Evolutionary conservation across 1,284 basidiomycete species (phyloP).

Genomic region (Ganoderma meredithae): DNA sequence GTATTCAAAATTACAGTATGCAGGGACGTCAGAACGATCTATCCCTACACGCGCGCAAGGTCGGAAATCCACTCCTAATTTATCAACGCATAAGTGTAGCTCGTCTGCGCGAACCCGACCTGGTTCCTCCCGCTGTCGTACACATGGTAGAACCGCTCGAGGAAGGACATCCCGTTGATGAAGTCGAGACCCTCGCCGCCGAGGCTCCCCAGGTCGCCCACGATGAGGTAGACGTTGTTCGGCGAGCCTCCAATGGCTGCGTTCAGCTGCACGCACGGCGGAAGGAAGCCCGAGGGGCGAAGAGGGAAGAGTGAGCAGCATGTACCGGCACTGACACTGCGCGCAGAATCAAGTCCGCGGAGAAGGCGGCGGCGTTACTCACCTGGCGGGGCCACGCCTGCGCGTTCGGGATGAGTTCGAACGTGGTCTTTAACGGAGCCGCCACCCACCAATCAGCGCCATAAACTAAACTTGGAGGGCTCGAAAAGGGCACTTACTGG

Average conservation of each 20-base stretch:
- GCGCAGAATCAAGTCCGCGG: not conserved
- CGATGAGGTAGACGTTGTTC: conserved; percentile 39
- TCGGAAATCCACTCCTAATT: conserved; percentile 40
- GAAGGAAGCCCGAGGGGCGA: not conserved
- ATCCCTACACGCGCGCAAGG: not conserved
- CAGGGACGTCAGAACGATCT: not conserved
- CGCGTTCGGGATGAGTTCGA: conserved; percentile 24
- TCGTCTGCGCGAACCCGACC: conserved; percentile 54
- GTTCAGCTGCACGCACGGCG: conserved; percentile 39
- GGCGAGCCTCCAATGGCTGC: conserved; percentile 38
- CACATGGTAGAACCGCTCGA: conserved; percentile 71
- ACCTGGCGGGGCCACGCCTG: conserved; percentile 24
- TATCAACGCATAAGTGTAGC: conserved; percentile 46
- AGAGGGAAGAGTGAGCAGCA: too few relatives aligned
- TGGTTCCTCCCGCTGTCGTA: conserved; percentile 60
- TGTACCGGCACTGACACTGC: too few relatives aligned
- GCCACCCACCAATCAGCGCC: too few relatives aligned
- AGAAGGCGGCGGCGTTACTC: not conserved
- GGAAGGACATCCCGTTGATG: conserved; percentile 42
- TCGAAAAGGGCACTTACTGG: not conserved
- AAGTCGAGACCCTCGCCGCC: conserved; percentile 40
- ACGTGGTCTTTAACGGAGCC: not conserved
- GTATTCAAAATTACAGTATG: too few relatives aligned
- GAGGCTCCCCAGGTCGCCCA: conserved; percentile 32
- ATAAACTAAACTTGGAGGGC: not conserved